phyloP scores from a whole-genome alignment of 1,284 basidiomycete species.

The Mycena citricolor region DNA sequence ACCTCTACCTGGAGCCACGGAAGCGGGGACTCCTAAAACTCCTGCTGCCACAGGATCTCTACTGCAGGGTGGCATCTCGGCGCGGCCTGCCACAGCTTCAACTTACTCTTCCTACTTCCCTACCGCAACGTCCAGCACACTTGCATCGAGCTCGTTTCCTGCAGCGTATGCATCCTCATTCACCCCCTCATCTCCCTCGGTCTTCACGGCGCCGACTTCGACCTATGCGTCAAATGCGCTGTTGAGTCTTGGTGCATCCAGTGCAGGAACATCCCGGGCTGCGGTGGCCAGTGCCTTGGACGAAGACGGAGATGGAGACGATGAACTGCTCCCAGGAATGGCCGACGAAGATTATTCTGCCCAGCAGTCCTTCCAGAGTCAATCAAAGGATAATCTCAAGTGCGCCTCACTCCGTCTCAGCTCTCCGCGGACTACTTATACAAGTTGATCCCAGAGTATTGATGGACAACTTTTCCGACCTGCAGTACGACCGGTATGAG shows the following conservation, averaged over 20 bases:
- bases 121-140: too few species aligned
- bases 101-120: too few species aligned
- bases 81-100: too few species aligned
- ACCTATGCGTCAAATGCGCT: too few species aligned
- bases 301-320: slow-evolving; percentile 65
- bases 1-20: too few species aligned
- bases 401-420: slow-evolving; percentile 31
- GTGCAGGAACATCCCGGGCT: background rate
- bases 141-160: too few species aligned
- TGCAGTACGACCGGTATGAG: slow-evolving; percentile 87
- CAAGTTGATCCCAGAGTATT: slow-evolving; percentile 56
- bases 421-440: background rate
- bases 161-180: too few species aligned
- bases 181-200: too few species aligned
- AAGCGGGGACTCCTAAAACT: too few species aligned
- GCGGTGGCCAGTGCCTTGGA: slow-evolving; percentile 29
- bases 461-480: slow-evolving; percentile 83
- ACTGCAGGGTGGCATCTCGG: too few species aligned
- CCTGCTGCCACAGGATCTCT: too few species aligned
- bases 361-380: slow-evolving; percentile 75
- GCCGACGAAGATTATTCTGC: slow-evolving; percentile 83
- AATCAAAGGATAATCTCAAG: slow-evolving; percentile 84
- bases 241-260: background rate
- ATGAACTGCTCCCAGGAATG: slow-evolving; percentile 76
- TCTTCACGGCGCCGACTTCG: too few species aligned